Evolutionary conservation across 306 rosid genomes (phyloP).

Genomic region (Albizia julibrissin): DNA sequence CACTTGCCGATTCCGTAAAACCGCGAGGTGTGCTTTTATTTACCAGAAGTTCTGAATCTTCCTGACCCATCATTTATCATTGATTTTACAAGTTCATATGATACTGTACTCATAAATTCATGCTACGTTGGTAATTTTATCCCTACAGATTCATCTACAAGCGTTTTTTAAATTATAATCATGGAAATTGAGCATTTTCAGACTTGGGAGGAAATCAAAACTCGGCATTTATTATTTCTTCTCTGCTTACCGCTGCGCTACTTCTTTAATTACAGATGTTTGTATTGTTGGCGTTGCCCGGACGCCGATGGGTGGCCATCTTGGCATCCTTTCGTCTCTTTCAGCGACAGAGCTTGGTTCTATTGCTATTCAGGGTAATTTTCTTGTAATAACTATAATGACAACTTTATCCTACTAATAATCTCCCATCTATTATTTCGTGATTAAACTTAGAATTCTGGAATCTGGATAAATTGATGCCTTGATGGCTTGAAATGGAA

Average conservation of each 20-base stretch:
- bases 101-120: slow-evolving; percentile 19
- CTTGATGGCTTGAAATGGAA: neutral
- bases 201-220: neutral
- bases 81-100: neutral
- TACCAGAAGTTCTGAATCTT: neutral
- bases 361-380: slow-evolving; percentile 62
- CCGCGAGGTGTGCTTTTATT: slow-evolving; percentile 60
- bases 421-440: neutral
- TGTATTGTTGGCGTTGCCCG: slow-evolving; percentile 95
- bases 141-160: neutral
- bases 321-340: slow-evolving; percentile 80
- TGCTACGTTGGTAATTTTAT: neutral
- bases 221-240: slow-evolving; percentile 6
- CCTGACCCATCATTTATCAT: neutral
- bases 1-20: slow-evolving; percentile 43
- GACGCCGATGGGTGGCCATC: slow-evolving; percentile 86
- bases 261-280: slow-evolving; percentile 61
- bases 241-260: neutral
- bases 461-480: neutral
- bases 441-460: neutral
- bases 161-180: neutral
- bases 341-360: slow-evolving; percentile 90
- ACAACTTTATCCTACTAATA: neutral
- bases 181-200: neutral
- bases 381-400: neutral